A percentile compares a stretch with the other conserved stretches of the same genome.
These are phyloP conservation scores for Polymyxa betae DNA, from an alignment of 208 protist genomes.

Conservation along the genomic window DNA sequence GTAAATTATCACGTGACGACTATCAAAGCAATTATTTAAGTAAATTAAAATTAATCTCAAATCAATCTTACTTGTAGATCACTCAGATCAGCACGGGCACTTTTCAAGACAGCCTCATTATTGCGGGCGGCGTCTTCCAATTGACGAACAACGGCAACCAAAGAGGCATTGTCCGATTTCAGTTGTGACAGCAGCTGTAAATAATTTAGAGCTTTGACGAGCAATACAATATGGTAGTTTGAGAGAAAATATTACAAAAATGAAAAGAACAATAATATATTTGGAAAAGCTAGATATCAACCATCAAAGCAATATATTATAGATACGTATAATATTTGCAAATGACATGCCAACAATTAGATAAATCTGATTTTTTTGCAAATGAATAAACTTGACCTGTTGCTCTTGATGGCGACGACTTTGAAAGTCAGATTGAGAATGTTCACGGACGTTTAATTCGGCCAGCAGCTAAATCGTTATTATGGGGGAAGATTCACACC, in stretches of 20 bases:
- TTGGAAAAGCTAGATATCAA: too few relatives aligned
- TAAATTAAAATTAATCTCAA: background rate
- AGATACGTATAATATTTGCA: too few relatives aligned
- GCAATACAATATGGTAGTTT: too few relatives aligned
- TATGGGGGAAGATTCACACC: too few relatives aligned
- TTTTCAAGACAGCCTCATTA: background rate
- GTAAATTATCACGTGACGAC: background rate
- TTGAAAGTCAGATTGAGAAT: background rate
- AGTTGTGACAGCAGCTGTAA: background rate
- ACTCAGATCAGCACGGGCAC: background rate
- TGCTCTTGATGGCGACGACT: background rate
- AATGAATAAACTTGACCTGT: background rate
- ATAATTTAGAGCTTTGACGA: too few relatives aligned
- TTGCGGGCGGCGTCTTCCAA: background rate
- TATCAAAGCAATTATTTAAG: background rate
- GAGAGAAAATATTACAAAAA: too few relatives aligned
- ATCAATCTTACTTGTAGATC: background rate
- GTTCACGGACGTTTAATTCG: constrained; percentile 28
- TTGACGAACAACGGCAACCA: background rate
- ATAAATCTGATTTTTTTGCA: background rate
- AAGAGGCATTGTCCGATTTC: background rate
- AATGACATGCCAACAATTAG: too few relatives aligned
- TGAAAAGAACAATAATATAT: too few relatives aligned
- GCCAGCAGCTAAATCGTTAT: background rate
- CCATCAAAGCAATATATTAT: too few relatives aligned